Conservation (phyloP, 768 basidiomycete species). For the Kwoniella bestiolae region DNA sequence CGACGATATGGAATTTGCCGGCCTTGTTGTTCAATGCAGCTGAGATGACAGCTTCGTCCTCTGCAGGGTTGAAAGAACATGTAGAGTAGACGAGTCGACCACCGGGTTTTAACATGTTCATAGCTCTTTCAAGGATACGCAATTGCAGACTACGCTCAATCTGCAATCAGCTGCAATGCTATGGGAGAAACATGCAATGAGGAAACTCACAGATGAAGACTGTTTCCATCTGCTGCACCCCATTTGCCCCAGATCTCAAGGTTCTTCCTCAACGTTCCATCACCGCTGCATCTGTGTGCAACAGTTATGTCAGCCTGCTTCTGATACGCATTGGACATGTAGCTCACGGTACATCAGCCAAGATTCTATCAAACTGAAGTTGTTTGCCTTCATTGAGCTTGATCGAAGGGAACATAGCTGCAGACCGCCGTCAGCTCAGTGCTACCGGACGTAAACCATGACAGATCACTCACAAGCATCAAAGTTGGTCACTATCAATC, state of each 20-base stretch:
- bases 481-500: conserved; percentile 92
- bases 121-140: conserved; percentile 87
- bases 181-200: neutral
- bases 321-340: neutral
- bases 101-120: conserved; percentile 82
- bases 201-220: conserved; percentile 74
- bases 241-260: conserved; percentile 91
- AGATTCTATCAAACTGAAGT: conserved; percentile 85
- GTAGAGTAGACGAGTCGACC: conserved; percentile 97
- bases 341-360: conserved; percentile 90
- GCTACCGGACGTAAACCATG: too few relatives aligned
- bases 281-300: conserved; percentile 71
- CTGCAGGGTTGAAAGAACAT: conserved; percentile 93
- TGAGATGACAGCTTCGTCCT: conserved; percentile 94
- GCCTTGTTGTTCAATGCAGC: conserved; percentile 74
- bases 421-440: conserved; percentile 35
- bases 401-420: conserved; percentile 55
- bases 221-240: conserved; percentile 86
- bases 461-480: conserved; percentile 86
- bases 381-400: conserved; percentile 54
- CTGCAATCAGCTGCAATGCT: neutral
- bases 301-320: conserved; percentile 4
- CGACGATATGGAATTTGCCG: conserved; percentile 71
- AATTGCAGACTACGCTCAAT: conserved; percentile 72
- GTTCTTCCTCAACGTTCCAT: conserved; percentile 95